A percentile compares a stretch with the other conserved stretches of the same genome.
Conservation (phyloP, 805 yeast species). For the Hanseniaspora vineae region DNA sequence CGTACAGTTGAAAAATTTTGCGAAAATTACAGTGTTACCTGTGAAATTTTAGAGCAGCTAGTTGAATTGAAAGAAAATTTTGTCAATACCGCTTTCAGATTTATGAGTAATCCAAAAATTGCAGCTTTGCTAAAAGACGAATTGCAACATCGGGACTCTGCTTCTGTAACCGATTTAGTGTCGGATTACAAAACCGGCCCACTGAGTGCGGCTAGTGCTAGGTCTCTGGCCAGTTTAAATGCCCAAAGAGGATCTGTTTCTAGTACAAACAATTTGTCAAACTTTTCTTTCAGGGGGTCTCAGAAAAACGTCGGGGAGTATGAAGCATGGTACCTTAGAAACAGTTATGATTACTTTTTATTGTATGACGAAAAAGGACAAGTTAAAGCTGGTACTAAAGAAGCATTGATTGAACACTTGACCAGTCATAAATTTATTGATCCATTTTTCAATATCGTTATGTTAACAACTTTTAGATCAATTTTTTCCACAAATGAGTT, state of each 20-base stretch:
- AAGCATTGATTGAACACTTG: conserved; percentile 66
- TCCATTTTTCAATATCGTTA: conserved; percentile 50
- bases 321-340: conserved; percentile 60
- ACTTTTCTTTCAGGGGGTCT: neutral
- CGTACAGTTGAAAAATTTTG: conserved; percentile 23
- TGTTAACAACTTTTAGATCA: conserved; percentile 64
- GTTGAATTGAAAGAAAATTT: conserved; percentile 61
- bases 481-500: conserved; percentile 58
- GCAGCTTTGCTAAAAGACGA: conserved; percentile 42
- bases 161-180: neutral
- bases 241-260: neutral
- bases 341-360: conserved; percentile 47
- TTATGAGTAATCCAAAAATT: conserved; percentile 62
- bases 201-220: neutral
- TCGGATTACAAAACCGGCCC: neutral
- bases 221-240: neutral
- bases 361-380: conserved; percentile 57
- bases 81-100: conserved; percentile 60
- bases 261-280: conserved; percentile 1
- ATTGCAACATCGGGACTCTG: conserved; percentile 19
- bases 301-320: conserved; percentile 20
- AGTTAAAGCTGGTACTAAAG: conserved; percentile 72
- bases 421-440: conserved; percentile 60
- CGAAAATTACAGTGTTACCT: conserved; percentile 24
- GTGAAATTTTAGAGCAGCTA: conserved; percentile 38